phyloP scores from a whole-genome alignment of 306 rosid genomes.

The Quercus gilva region DNA sequence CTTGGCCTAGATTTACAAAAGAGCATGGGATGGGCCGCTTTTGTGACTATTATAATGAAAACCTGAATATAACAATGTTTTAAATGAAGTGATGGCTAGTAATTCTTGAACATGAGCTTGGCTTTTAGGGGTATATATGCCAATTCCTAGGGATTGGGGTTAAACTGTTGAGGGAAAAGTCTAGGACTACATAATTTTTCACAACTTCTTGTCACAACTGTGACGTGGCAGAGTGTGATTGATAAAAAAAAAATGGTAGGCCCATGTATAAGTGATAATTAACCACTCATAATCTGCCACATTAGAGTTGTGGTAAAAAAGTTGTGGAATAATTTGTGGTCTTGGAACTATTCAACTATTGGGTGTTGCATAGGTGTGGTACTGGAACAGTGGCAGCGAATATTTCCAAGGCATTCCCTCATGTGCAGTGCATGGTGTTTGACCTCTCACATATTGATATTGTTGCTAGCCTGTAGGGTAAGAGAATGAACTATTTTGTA shows the following conservation, averaged over 20 bases:
- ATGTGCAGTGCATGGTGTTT: conserved; percentile 39
- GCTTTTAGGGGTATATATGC: conserved; percentile 27
- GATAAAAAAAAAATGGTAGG: too few species aligned
- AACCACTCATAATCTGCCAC: too few species aligned
- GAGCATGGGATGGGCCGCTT: conserved; percentile 27
- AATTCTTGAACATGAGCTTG: conserved; percentile 45
- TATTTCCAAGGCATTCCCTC: conserved; percentile 35
- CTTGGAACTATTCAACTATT: too few species aligned
- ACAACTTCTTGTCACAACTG: too few species aligned
- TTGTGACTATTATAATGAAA: conserved; percentile 26
- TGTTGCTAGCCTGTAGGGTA: conserved; percentile 24
- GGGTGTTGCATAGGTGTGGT: conserved; percentile 30
- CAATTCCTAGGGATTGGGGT: conserved; percentile 31
- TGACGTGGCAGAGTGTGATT: too few species aligned
- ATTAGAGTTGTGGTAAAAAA: too few species aligned
- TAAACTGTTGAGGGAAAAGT: conserved; percentile 1
- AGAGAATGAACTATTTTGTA: conserved; percentile 39
- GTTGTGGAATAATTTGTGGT: too few species aligned
- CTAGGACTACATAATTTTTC: too few species aligned
- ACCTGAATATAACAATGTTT: neutral
- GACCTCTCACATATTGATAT: conserved; percentile 36
- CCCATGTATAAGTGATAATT: too few species aligned
- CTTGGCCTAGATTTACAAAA: conserved; percentile 16
- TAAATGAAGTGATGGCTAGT: conserved; percentile 35
- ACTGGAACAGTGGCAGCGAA: neutral